A percentile compares a stretch with the other conserved stretches of the same genome.
These are phyloP conservation scores for Bremia lactucae DNA, from an alignment of 352 stramenopile genomes.

Conservation along the genomic window DNA sequence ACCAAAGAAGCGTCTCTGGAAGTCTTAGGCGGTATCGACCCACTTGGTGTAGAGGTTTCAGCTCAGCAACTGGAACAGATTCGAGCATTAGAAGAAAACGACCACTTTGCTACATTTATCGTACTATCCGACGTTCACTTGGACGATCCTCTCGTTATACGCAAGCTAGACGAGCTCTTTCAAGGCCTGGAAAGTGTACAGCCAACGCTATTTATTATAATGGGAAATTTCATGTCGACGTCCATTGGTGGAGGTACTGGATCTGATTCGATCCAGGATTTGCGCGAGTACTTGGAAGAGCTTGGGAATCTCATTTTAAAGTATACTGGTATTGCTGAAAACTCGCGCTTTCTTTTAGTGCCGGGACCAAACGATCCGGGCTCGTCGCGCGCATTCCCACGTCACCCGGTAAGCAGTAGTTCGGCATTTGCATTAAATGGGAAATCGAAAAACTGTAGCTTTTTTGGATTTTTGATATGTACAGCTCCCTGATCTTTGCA, in stretches of 20 bases:
- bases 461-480: neutral
- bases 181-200: conserved; percentile 70
- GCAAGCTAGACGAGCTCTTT: conserved; percentile 85
- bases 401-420: conserved; percentile 42
- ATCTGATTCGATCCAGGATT: conserved; percentile 61
- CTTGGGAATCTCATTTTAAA: conserved; percentile 86
- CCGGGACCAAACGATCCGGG: conserved; percentile 88
- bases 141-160: conserved; percentile 86
- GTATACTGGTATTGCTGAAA: conserved; percentile 65
- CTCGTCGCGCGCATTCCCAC: conserved; percentile 67
- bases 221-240: conserved; percentile 89
- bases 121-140: conserved; percentile 90
- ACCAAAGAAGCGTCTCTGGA: conserved; percentile 57
- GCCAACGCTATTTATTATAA: conserved; percentile 86
- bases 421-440: neutral
- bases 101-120: conserved; percentile 87
- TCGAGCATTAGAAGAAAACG: conserved; percentile 55
- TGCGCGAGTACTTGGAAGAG: conserved; percentile 85
- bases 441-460: neutral
- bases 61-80: conserved; percentile 76
- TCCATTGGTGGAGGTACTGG: conserved; percentile 59
- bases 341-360: conserved; percentile 87
- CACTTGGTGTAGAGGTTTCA: conserved; percentile 75
- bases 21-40: conserved; percentile 69
- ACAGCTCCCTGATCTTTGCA: conserved; percentile 62